A percentile compares a stretch with the other conserved stretches of the same genome.
Evolutionary conservation across 2,329 filamentous ascomycete species (phyloP).

Genomic region (Xenoacremonium recifei): DNA sequence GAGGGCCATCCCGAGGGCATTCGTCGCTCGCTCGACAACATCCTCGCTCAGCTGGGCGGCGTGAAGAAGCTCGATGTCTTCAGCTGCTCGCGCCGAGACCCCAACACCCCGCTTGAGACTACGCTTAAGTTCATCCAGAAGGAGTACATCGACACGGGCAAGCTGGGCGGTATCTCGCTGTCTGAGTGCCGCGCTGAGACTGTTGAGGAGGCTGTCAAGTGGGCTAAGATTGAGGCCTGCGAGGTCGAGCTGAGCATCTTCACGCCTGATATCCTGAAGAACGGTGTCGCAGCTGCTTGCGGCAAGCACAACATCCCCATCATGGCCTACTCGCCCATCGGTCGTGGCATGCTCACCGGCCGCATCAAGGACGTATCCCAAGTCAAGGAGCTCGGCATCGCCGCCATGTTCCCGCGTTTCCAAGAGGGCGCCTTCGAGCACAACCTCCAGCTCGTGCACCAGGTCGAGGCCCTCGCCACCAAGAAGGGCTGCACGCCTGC

Average conservation of each 20-base stretch:
- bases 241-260: slow-evolving; percentile 56
- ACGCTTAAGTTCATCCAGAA: slow-evolving; percentile 42
- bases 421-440: slow-evolving; percentile 59
- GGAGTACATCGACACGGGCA: slow-evolving; percentile 51
- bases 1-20: slow-evolving; percentile 55
- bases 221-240: slow-evolving; percentile 44
- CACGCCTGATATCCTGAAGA: slow-evolving; percentile 45
- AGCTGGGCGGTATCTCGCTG: slow-evolving; percentile 50
- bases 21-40: slow-evolving; percentile 57
- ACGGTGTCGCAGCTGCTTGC: slow-evolving; percentile 54
- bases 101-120: slow-evolving; percentile 41
- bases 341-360: slow-evolving; percentile 44
- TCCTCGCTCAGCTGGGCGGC: slow-evolving; percentile 49
- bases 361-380: slow-evolving; percentile 23
- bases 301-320: slow-evolving; percentile 66
- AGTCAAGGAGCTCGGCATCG: slow-evolving; percentile 18
- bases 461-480: slow-evolving; percentile 56
- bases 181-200: slow-evolving; percentile 51
- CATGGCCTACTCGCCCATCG: slow-evolving; percentile 71
- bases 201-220: slow-evolving; percentile 45
- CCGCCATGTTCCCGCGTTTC: slow-evolving; percentile 54
- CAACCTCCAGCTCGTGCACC: slow-evolving; percentile 61
- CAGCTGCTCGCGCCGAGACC: slow-evolving; percentile 56
- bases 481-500: slow-evolving; percentile 59
- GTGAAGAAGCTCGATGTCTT: slow-evolving; percentile 61